Evolutionary conservation across 208 protist genomes (phyloP), one percentile per base, ranked within the genome.

Genomic region (Leishmania mexicana): DNA sequence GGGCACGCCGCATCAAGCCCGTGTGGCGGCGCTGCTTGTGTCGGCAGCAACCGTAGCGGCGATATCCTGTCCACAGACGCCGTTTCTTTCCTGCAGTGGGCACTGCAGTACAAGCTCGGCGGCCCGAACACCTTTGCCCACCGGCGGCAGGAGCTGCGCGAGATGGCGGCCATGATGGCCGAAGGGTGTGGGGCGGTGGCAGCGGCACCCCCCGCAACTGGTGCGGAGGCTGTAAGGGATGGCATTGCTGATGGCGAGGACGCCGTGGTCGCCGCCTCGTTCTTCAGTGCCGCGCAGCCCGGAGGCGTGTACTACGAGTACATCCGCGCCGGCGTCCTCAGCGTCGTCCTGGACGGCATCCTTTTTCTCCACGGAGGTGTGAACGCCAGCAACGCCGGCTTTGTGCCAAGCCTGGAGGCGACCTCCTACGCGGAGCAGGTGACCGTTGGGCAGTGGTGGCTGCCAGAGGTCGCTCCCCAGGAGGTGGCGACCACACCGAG

Each of bases 331-430:
- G 93, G 89, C 6, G 86, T 83, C 40, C 81, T 98, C 60, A 88
- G 80, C 60, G 78, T 82, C n/a, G 78, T 87, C 67, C 47, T 97
- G 15, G 89, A 91, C 67, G 87, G 89, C 42, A 76, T 91, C 45
- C 88, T 98, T n/a, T 98, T 98, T 71, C 89, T 96, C 54, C 96
- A 98, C 81, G 96, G 94, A 64, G 87, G 85, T 42, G 85, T 98
- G 42, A 91, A 84, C 40, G 87, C 88, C 72, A 38, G 85, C 42
- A 96, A 96, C 78, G 79, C 94, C 42, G 92, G 93, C 51, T 90
- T 96, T 74, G 85, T 97, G 49, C 94, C 94, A 5, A 78, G 84
- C 51, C 80, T 82, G 49, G 65, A 76, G 17, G 60, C 81, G 13
- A 82, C 77, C 35, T 75, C 58, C 24, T 81, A 78, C 78, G 72